A percentile compares a stretch with the other conserved stretches of the same genome.
phyloP scores from a whole-genome alignment of 73 alveolate species.

The Paramecium octaurelia region DNA sequence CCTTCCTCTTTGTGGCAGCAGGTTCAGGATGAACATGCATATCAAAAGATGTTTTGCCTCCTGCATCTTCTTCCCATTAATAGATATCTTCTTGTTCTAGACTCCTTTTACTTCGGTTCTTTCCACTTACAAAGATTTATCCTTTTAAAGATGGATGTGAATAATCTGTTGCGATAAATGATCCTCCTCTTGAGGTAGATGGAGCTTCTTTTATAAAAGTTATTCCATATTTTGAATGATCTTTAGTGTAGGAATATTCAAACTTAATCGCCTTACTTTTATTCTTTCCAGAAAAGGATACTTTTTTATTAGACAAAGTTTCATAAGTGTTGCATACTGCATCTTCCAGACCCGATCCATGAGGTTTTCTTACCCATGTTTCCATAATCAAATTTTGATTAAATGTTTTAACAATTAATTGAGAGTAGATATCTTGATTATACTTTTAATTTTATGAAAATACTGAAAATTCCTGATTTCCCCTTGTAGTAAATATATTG shows the following conservation, averaged over 20 bases:
- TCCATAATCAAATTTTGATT: conserved; percentile 38
- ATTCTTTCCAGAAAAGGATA: neutral
- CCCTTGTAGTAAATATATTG: neutral
- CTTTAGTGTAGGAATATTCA: conserved; percentile 31
- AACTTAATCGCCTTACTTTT: neutral
- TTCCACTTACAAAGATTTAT: neutral
- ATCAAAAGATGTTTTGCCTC: neutral
- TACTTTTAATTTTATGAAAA: conserved; percentile 5
- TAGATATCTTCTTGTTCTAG: neutral
- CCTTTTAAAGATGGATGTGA: neutral
- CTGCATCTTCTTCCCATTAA: neutral
- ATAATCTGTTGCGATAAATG: neutral
- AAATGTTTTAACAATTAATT: neutral
- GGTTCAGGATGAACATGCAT: neutral
- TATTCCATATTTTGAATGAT: conserved; percentile 55
- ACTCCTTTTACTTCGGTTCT: neutral
- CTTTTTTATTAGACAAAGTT: neutral
- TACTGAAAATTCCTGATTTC: neutral
- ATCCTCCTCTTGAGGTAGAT: neutral
- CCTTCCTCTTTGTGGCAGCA: neutral
- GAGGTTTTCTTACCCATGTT: conserved; percentile 31
- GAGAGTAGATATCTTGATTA: neutral
- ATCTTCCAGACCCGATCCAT: neutral
- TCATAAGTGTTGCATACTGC: neutral
- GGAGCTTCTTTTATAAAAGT: neutral